Evolutionary conservation across 2,329 filamentous ascomycete genomes (phyloP).

Genomic region (Microdochium bolleyi): DNA sequence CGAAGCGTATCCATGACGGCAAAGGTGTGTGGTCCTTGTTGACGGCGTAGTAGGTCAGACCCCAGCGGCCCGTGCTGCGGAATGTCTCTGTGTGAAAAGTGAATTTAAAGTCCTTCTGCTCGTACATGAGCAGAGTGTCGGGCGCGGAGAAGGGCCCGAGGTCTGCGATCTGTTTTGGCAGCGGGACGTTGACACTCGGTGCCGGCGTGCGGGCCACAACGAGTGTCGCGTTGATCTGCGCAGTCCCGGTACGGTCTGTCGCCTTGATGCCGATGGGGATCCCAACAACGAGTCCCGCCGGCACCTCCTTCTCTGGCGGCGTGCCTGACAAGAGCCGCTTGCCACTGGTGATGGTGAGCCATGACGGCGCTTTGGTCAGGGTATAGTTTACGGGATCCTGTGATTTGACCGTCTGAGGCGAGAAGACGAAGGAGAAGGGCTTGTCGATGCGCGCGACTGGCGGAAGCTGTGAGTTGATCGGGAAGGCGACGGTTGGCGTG

Average conservation of each 20-base stretch:
- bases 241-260: slow-evolving; percentile 55
- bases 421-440: slow-evolving; percentile 65
- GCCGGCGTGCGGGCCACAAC: slow-evolving; percentile 54
- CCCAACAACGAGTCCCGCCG: slow-evolving; percentile 44
- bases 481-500: slow-evolving; percentile 40
- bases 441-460: slow-evolving; percentile 64
- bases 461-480: slow-evolving; percentile 78
- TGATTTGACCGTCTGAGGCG: slow-evolving; percentile 65
- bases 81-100: slow-evolving; percentile 55
- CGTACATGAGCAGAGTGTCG: slow-evolving; percentile 47
- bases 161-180: slow-evolving; percentile 47
- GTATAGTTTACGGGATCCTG: slow-evolving; percentile 54
- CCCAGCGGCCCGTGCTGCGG: slow-evolving; percentile 35
- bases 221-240: slow-evolving; percentile 58
- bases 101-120: slow-evolving; percentile 44
- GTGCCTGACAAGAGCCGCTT: slow-evolving; percentile 63
- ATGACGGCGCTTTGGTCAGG: slow-evolving; percentile 57
- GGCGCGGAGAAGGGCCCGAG: slow-evolving; percentile 55
- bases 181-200: slow-evolving; percentile 46
- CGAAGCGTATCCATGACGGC: slow-evolving; percentile 78
- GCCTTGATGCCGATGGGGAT: slow-evolving; percentile 61
- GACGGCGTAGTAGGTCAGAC: slow-evolving; percentile 67
- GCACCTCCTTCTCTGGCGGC: slow-evolving; percentile 45
- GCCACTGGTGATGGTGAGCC: slow-evolving; percentile 64
- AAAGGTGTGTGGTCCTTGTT: slow-evolving; percentile 73